Percentiles rank a stretch among this genome's conserved stretches.
Conservation (phyloP, 1,139 yeast species). For the Blastobotrys apis region DNA sequence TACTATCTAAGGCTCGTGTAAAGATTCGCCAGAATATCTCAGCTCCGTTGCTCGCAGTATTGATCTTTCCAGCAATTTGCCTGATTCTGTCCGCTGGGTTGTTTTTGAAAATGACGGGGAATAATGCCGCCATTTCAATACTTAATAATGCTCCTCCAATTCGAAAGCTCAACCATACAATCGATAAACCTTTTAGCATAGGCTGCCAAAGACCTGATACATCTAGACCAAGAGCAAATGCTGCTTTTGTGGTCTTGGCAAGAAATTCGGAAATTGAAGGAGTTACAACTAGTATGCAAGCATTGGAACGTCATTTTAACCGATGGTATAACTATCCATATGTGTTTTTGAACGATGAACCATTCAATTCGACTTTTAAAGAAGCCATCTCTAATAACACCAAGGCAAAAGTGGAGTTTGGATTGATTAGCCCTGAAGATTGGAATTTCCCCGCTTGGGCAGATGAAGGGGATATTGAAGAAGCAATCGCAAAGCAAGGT, state of each 20-base stretch:
- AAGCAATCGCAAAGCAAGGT: conserved; percentile 45
- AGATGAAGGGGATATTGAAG: conserved; percentile 38
- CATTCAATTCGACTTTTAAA: conserved; percentile 57
- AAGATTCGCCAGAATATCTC: conserved; percentile 11
- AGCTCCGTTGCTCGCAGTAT: conserved; percentile 12
- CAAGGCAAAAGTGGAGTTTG: conserved; percentile 54
- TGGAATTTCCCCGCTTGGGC: conserved; percentile 66
- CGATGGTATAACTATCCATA: conserved; percentile 72
- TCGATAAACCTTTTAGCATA: conserved; percentile 33
- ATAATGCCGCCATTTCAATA: conserved; percentile 1
- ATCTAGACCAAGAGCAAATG: conserved; percentile 51
- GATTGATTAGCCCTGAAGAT: conserved; percentile 44
- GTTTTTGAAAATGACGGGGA: conserved; percentile 1
- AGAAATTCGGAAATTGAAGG: conserved; percentile 55
- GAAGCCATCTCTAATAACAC: conserved; percentile 40
- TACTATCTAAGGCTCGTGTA: conserved; percentile 11
- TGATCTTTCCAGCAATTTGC: conserved; percentile 10
- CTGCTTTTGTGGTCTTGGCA: conserved; percentile 69
- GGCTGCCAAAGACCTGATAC: conserved; percentile 37
- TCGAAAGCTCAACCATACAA: conserved; percentile 7
- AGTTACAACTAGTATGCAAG: conserved; percentile 50
- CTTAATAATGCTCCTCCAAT: conserved; percentile 1
- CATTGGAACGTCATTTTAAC: conserved; percentile 64
- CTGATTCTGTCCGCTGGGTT: conserved; percentile 8
- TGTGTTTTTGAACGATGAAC: conserved; percentile 70